phyloP scores from a whole-genome alignment of 495 filamentous ascomycete species.

The Cercophora sp. region DNA sequence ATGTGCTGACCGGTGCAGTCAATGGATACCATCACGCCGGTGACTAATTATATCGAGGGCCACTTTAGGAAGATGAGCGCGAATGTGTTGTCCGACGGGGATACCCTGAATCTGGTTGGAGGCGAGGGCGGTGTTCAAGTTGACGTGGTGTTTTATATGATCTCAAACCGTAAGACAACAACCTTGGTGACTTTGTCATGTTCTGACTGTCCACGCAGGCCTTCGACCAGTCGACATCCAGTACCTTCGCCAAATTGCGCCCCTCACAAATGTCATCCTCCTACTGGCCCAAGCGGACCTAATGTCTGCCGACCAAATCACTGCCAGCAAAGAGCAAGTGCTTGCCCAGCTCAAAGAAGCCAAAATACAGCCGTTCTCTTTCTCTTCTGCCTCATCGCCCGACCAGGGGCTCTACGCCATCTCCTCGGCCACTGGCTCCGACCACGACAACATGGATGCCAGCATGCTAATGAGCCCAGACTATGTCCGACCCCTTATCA shows the following conservation, averaged over 20 bases:
- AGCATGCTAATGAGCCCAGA: conserved; percentile 91
- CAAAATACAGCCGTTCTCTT: conserved; percentile 65
- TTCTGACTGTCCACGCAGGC: conserved; percentile 38
- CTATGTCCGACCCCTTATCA: conserved; percentile 79
- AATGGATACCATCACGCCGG: conserved; percentile 62
- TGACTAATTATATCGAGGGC: conserved; percentile 71
- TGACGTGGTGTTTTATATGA: conserved; percentile 81
- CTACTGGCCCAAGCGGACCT: conserved; percentile 76
- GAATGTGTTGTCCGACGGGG: conserved; percentile 60
- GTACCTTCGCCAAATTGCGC: conserved; percentile 67
- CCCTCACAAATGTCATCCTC: conserved; percentile 84
- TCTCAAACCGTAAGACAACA: conserved; percentile 38
- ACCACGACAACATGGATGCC: conserved; percentile 90
- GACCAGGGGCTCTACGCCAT: conserved; percentile 64
- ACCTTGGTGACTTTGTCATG: background rate
- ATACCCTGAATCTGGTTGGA: conserved; percentile 75
- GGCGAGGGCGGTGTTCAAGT: conserved; percentile 86
- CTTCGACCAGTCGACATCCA: conserved; percentile 71
- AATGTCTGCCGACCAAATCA: conserved; percentile 56
- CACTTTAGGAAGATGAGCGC: conserved; percentile 64
- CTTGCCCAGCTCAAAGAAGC: conserved; percentile 54
- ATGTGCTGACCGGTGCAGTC: conserved; percentile 31
- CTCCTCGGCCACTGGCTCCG: conserved; percentile 70
- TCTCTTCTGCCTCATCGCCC: conserved; percentile 33
- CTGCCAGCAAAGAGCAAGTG: conserved; percentile 59